Conservation (phyloP, 1,139 yeast genomes). For the Casaregolazyma lundiana region DNA sequence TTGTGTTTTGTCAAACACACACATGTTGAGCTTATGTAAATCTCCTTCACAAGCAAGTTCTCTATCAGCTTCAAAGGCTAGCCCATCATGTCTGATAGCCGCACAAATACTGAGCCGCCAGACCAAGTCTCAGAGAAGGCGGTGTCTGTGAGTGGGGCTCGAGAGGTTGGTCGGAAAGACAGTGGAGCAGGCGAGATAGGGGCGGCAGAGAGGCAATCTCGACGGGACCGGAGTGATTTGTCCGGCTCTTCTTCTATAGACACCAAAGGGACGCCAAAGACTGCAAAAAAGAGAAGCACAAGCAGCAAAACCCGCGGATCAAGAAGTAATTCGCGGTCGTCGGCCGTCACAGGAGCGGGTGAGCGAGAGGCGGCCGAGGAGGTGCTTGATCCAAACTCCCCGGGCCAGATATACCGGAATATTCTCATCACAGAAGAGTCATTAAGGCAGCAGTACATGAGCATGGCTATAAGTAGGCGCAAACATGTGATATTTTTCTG, state of each 20-base stretch:
- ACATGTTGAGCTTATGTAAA: neutral
- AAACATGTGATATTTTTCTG: conserved; percentile 71
- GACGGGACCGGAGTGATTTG: neutral
- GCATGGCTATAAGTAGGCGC: conserved; percentile 62
- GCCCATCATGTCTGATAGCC: neutral
- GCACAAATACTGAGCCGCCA: neutral
- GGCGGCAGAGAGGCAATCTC: neutral
- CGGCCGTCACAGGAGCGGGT: neutral
- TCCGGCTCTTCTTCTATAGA: neutral
- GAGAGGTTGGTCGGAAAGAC: neutral
- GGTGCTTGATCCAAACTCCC: conserved; percentile 14
- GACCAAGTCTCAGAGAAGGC: neutral
- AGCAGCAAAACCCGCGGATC: neutral
- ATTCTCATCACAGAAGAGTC: conserved; percentile 80
- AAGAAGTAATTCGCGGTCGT: neutral
- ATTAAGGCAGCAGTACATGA: conserved; percentile 71
- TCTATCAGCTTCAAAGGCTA: neutral
- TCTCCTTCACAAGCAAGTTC: neutral
- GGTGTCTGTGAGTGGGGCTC: neutral
- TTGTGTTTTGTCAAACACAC: neutral
- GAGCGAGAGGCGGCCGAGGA: neutral
- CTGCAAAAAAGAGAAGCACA: neutral
- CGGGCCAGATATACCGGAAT: conserved; percentile 44
- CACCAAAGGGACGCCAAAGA: neutral
- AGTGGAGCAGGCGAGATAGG: neutral